Evolutionary conservation across 495 filamentous ascomycete species (phyloP).

Genomic region (Penicillium tannophilum): DNA sequence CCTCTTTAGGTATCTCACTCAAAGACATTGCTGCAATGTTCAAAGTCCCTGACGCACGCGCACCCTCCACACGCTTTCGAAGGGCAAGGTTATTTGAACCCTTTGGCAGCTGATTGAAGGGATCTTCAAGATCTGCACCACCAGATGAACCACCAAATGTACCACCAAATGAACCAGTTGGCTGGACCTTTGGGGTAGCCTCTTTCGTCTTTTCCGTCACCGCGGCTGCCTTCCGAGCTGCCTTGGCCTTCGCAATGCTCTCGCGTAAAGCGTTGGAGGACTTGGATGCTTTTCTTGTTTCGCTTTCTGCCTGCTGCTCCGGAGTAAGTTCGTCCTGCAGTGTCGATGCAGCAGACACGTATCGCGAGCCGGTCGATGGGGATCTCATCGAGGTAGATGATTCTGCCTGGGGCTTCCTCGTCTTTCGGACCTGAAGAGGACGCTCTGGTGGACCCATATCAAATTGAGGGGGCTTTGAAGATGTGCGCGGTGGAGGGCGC

Average conservation of each 20-base stretch:
- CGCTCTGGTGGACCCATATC: slow-evolving; percentile 47
- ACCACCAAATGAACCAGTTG: slow-evolving; percentile 39
- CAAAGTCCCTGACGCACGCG: slow-evolving; percentile 77
- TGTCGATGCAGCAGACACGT: slow-evolving; percentile 37
- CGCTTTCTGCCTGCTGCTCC: slow-evolving; percentile 34
- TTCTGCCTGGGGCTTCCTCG: slow-evolving; percentile 36
- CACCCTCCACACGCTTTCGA: slow-evolving; percentile 72
- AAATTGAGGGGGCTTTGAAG: slow-evolving; percentile 54
- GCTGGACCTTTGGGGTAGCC: slow-evolving; percentile 19
- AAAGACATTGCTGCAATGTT: slow-evolving; percentile 89
- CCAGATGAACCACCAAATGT: slow-evolving; percentile 44
- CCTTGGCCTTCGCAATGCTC: slow-evolving; percentile 92
- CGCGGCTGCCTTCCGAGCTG: slow-evolving; percentile 66
- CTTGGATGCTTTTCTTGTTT: slow-evolving; percentile 54
- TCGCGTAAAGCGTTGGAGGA: slow-evolving; percentile 83
- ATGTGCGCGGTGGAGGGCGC: slow-evolving; percentile 56
- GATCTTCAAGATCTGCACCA: slow-evolving; percentile 57
- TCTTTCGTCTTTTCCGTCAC: slow-evolving; percentile 33
- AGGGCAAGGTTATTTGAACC: slow-evolving; percentile 65
- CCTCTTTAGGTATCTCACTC: slow-evolving; percentile 76
- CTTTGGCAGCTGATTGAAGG: slow-evolving; percentile 66
- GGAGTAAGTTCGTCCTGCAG: slow-evolving; percentile 33
- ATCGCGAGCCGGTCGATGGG: slow-evolving; percentile 36
- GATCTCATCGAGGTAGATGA: slow-evolving; percentile 29
- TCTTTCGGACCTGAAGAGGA: slow-evolving; percentile 53